Evolutionary conservation across 2,329 filamentous ascomycete species (phyloP).

Genomic region (Pochonia chlamydosporia): DNA sequence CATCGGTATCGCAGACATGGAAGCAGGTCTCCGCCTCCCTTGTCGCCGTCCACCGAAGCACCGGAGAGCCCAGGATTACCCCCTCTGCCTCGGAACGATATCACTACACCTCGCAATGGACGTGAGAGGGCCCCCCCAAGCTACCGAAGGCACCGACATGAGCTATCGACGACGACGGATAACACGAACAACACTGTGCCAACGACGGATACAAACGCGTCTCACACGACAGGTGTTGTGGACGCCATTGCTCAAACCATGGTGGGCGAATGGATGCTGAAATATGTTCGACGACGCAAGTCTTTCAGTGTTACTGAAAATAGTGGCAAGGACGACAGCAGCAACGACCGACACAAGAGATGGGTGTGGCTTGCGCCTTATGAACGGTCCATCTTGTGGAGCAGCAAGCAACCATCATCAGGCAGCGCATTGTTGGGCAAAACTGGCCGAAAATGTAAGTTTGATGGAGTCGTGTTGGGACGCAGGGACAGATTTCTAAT

Average conservation of each 20-base stretch:
- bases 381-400: constrained; percentile 94
- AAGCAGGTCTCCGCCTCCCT: constrained; percentile 58
- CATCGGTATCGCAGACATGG: constrained; percentile 42
- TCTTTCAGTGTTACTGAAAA: constrained; percentile 77
- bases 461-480: constrained; percentile 1
- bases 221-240: constrained; percentile 74
- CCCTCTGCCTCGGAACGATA: constrained; percentile 66
- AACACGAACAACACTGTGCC: constrained; percentile 34
- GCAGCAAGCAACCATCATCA: constrained; percentile 89
- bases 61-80: constrained; percentile 67
- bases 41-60: constrained; percentile 61
- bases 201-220: constrained; percentile 46
- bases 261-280: constrained; percentile 97
- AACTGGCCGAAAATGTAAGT: constrained; percentile 87
- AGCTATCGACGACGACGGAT: constrained; percentile 48
- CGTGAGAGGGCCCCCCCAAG: constrained; percentile 29
- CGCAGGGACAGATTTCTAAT: constrained; percentile 20
- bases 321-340: constrained; percentile 61
- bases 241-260: constrained; percentile 97
- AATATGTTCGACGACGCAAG: constrained; percentile 80
- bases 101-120: constrained; percentile 53
- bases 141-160: constrained; percentile 45
- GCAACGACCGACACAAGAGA: constrained; percentile 80
- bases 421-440: constrained; percentile 89
- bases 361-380: constrained; percentile 99